Evolutionary conservation across 73 alveolate genomes (phyloP).

Genomic region (Blepharisma japonicum): DNA sequence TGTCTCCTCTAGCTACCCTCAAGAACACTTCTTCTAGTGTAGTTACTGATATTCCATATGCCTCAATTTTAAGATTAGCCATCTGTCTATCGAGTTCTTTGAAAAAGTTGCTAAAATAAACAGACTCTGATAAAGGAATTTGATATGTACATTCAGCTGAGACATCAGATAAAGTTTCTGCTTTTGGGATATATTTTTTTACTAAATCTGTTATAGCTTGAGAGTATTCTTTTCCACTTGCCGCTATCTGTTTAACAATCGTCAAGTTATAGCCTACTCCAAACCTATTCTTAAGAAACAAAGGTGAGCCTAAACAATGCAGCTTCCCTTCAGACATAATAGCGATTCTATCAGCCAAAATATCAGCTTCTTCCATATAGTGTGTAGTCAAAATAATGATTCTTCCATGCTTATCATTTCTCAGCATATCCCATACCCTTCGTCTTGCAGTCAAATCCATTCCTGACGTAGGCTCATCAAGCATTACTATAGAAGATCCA

Average conservation of each 20-base stretch:
- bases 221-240: too few species aligned
- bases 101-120: constrained; percentile 65
- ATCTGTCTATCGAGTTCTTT: constrained; percentile 59
- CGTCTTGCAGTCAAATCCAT: constrained; percentile 95
- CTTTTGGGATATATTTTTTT: too few species aligned
- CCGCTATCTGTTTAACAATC: constrained; percentile 32
- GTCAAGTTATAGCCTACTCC: constrained; percentile 91
- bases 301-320: constrained; percentile 89
- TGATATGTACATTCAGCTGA: constrained; percentile 26
- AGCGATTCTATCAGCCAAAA: constrained; percentile 97
- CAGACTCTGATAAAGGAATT: constrained; percentile 56
- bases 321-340: constrained; percentile 93
- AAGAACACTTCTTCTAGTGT: constrained; percentile 94
- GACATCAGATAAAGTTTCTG: too few species aligned
- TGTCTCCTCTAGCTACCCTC: constrained; percentile 59
- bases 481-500: constrained; percentile 75
- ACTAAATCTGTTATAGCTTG: too few species aligned
- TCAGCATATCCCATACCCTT: constrained; percentile 95
- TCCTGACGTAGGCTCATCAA: constrained; percentile 98
- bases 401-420: constrained; percentile 78
- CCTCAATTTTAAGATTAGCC: constrained; percentile 63
- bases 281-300: constrained; percentile 89
- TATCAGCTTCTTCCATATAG: constrained; percentile 98
- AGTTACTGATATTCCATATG: constrained; percentile 90
- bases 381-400: constrained; percentile 95